These are phyloP conservation scores for Lippia alba DNA, from an alignment of 305 asterid genomes.

Conservation along the genomic window DNA sequence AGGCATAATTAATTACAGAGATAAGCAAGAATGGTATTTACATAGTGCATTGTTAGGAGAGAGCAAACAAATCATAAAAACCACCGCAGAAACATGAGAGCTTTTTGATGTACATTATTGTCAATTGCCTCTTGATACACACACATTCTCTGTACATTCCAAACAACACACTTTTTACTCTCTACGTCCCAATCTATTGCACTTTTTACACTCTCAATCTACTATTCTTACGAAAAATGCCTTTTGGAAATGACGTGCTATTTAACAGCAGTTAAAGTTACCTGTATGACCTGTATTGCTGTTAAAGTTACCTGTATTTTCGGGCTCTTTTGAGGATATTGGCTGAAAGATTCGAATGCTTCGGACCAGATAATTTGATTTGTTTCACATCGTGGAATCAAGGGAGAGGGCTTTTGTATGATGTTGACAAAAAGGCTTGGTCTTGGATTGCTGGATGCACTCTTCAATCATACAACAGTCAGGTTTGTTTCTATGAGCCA, in stretches of 20 bases:
- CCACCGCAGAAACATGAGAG: no score
- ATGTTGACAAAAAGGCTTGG: conserved; percentile 91
- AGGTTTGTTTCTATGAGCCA: conserved; percentile 98
- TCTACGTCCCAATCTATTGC: no score
- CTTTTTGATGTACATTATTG: no score
- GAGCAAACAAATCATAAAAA: no score
- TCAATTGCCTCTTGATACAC: no score
- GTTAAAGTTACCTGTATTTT: no score
- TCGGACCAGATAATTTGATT: conserved; percentile 92
- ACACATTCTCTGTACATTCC: no score
- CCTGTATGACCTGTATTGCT: conserved; percentile 48
- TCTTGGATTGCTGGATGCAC: conserved; percentile 98
- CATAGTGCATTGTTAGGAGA: background rate
- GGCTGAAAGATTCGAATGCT: conserved; percentile 97
- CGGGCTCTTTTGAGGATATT: conserved; percentile 91
- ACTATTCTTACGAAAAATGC: no score
- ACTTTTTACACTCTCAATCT: no score
- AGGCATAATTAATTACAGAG: background rate
- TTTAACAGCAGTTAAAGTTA: conserved; percentile 14
- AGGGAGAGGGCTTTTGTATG: conserved; percentile 92
- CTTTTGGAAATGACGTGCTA: background rate
- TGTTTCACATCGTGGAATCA: conserved; percentile 99
- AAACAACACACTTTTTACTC: no score
- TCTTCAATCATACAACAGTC: conserved; percentile 88
- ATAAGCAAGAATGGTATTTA: background rate